phyloP scores from a whole-genome alignment of 208 protist genomes.

The Angomonas ambiguus region DNA sequence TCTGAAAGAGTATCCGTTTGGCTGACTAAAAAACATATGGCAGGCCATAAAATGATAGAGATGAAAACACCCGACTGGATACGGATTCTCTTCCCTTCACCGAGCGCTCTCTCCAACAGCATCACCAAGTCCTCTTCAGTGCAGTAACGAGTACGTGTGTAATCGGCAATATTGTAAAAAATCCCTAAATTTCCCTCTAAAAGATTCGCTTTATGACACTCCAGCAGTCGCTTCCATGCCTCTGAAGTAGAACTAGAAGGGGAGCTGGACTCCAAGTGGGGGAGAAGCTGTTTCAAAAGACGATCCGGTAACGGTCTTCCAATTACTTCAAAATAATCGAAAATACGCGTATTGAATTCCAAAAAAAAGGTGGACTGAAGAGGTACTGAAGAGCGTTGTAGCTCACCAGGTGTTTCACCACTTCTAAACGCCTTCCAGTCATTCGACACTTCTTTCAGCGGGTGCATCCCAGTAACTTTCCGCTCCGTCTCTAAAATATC shows the following conservation, averaged over 20 bases:
- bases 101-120: constrained; percentile 21
- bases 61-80: constrained; percentile 59
- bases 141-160: constrained; percentile 12
- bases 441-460: constrained; percentile 39
- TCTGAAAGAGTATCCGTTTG: background rate
- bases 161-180: constrained; percentile 3
- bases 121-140: constrained; percentile 24
- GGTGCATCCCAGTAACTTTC: constrained; percentile 51
- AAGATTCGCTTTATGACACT: constrained; percentile 20
- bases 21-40: constrained; percentile 19
- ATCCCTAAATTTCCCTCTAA: background rate
- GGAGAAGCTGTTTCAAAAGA: background rate
- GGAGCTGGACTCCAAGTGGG: background rate
- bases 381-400: background rate
- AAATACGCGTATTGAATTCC: constrained; percentile 1
- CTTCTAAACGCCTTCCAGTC: constrained; percentile 20
- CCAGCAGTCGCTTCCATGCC: constrained; percentile 19
- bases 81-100: constrained; percentile 29
- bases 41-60: constrained; percentile 39
- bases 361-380: constrained; percentile 6
- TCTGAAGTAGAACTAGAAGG: background rate
- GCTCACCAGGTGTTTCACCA: background rate
- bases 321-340: background rate
- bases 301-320: background rate
- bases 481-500: constrained; percentile 36